A percentile compares a stretch with the other conserved stretches of the same genome.
phyloP scores from a whole-genome alignment of 2,329 filamentous ascomycete genomes.

The Trichoderma polysporum region DNA sequence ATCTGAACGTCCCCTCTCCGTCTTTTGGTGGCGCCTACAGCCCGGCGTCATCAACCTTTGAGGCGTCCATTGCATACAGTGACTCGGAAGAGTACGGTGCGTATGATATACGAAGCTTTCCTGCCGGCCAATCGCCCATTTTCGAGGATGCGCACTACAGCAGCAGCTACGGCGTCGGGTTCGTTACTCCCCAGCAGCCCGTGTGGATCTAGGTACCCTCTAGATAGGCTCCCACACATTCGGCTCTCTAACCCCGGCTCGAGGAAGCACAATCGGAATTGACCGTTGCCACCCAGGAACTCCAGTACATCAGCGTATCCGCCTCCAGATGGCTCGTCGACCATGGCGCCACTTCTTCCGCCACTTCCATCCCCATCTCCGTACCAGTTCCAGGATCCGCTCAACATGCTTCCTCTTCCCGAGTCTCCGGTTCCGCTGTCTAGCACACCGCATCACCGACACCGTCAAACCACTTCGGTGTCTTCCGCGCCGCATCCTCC shows the following conservation, averaged over 20 bases:
- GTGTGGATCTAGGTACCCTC: conserved; percentile 56
- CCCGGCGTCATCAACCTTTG: conserved; percentile 62
- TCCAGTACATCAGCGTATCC: conserved; percentile 47
- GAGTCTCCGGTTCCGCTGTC: conserved; percentile 44
- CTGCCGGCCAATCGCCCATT: conserved; percentile 47
- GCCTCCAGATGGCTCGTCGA: conserved; percentile 43
- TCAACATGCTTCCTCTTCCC: conserved; percentile 46
- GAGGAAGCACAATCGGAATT: conserved; percentile 50
- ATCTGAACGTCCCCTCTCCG: conserved; percentile 63
- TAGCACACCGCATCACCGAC: conserved; percentile 37
- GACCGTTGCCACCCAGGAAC: conserved; percentile 54
- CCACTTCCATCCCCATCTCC: conserved; percentile 48
- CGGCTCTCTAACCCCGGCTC: conserved; percentile 32
- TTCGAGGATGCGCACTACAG: conserved; percentile 45
- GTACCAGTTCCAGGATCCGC: conserved; percentile 44
- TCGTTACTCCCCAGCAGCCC: conserved; percentile 62
- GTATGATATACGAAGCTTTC: conserved; percentile 47
- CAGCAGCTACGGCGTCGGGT: conserved; percentile 48
- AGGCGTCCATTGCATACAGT: conserved; percentile 63
- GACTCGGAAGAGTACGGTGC: conserved; percentile 57
- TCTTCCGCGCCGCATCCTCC: conserved; percentile 38
- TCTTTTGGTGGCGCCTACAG: conserved; percentile 59
- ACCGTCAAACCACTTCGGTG: conserved; percentile 40
- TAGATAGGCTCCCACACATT: conserved; percentile 39
- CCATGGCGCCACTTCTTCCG: conserved; percentile 38